Conservation (phyloP, 768 basidiomycete genomes). For the Chalciporus pseudorubinellus region DNA sequence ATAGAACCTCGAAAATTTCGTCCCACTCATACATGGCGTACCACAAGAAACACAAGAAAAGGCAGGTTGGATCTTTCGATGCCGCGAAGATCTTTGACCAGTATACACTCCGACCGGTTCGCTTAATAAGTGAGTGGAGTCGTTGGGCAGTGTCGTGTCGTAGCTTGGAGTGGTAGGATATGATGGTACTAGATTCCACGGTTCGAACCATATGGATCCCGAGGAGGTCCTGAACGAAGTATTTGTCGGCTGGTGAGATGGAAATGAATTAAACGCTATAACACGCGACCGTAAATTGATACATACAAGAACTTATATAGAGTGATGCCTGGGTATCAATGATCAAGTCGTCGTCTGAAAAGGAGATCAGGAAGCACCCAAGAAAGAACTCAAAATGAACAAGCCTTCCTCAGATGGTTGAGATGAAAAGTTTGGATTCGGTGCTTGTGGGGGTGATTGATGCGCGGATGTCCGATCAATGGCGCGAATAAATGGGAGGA, state of each 20-base stretch:
- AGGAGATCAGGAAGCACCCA: background rate
- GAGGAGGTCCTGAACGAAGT: constrained; percentile 44
- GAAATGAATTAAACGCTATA: background rate
- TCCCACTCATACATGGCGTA: constrained; percentile 64
- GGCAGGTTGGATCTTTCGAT: constrained; percentile 50
- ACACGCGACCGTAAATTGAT: background rate
- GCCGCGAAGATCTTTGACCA: constrained; percentile 27
- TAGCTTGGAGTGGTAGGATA: constrained; percentile 30
- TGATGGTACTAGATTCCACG: constrained; percentile 20
- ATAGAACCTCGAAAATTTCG: constrained; percentile 52
- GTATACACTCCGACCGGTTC: constrained; percentile 33
- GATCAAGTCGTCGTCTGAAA: constrained; percentile 19
- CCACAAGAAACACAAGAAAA: constrained; percentile 55
- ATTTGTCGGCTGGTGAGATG: constrained; percentile 15
- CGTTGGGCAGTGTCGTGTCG: constrained; percentile 22
- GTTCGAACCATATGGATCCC: constrained; percentile 50
- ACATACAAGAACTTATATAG: constrained; percentile 32
- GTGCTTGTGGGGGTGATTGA: background rate
- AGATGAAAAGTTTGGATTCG: background rate
- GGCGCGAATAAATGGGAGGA: constrained; percentile 50
- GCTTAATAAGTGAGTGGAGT: constrained; percentile 28
- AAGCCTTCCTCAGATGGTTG: constrained; percentile 8
- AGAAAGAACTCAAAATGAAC: background rate
- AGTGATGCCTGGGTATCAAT: constrained; percentile 57
- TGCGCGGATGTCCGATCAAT: constrained; percentile 16